Conservation (phyloP, 2,329 filamentous ascomycete species). For the Exophiala sp. region DNA sequence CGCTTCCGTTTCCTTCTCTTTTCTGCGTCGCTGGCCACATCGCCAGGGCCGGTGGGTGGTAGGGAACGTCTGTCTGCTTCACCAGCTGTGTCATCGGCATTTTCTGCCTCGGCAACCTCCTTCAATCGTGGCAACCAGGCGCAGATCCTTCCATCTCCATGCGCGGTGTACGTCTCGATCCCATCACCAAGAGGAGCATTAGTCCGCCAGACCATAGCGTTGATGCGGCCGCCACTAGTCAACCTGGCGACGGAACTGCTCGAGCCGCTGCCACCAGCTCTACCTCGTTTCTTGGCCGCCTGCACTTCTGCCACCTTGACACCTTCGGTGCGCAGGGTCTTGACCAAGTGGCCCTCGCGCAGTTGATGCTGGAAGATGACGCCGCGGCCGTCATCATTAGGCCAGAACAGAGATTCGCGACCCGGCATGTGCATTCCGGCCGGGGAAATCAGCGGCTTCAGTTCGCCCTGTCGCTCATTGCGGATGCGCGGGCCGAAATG, state of each 20-base stretch:
- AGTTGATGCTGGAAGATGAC: slow-evolving; percentile 76
- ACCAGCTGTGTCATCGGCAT: slow-evolving; percentile 33
- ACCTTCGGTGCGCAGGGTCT: slow-evolving; percentile 62
- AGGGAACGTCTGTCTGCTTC: not conserved
- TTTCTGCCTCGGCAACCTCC: slow-evolving; percentile 44
- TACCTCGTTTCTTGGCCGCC: slow-evolving; percentile 19
- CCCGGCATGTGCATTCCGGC: slow-evolving; percentile 46
- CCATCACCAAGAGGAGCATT: slow-evolving; percentile 55
- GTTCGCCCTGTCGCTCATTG: slow-evolving; percentile 57
- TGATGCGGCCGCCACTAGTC: slow-evolving; percentile 58
- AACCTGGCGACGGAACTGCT: slow-evolving; percentile 16
- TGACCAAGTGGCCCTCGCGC: slow-evolving; percentile 67
- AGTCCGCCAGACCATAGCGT: slow-evolving; percentile 64
- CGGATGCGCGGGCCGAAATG: slow-evolving; percentile 79
- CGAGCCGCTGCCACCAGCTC: not conserved
- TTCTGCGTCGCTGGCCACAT: slow-evolving; percentile 32
- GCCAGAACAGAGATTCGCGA: slow-evolving; percentile 68
- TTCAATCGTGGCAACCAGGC: slow-evolving; percentile 56
- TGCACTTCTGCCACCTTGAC: slow-evolving; percentile 33
- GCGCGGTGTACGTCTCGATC: slow-evolving; percentile 70
- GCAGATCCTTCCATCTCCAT: slow-evolving; percentile 76
- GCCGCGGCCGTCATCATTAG: slow-evolving; percentile 61
- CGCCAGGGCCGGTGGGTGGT: not conserved
- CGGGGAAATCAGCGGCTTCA: slow-evolving; percentile 58
- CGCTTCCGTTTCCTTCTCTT: slow-evolving; percentile 60